Conservation (phyloP, 306 rosid species). For the Gillenia trifoliata region DNA sequence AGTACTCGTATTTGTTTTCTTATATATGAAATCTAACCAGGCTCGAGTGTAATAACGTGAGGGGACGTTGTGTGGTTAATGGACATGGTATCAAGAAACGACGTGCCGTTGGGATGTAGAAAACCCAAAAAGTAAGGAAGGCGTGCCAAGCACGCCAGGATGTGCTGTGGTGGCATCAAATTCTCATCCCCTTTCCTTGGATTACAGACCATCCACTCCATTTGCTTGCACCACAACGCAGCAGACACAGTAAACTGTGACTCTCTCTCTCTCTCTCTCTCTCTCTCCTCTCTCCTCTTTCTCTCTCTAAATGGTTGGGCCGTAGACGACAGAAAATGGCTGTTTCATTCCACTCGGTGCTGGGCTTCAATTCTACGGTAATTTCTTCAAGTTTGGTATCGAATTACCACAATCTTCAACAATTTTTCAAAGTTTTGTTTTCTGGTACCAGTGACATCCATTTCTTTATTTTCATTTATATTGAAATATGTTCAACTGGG, state of each 20-base stretch:
- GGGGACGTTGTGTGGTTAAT: too few relatives aligned
- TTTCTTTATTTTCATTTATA: too few relatives aligned
- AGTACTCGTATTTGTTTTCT: too few relatives aligned
- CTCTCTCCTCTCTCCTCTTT: slow-evolving; percentile 13
- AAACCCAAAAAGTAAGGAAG: neutral
- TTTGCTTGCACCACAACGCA: slow-evolving; percentile 1
- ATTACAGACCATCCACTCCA: slow-evolving; percentile 19
- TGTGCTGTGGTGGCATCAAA: neutral
- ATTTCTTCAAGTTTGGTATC: too few relatives aligned
- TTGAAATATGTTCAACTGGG: too few relatives aligned
- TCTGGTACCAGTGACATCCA: too few relatives aligned
- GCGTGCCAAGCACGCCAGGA: slow-evolving; percentile 17
- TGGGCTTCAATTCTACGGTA: slow-evolving; percentile 59
- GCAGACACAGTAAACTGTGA: neutral
- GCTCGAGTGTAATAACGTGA: too few relatives aligned
- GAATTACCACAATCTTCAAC: too few relatives aligned
- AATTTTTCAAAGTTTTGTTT: too few relatives aligned
- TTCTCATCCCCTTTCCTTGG: slow-evolving; percentile 8
- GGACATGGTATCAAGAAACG: too few relatives aligned
- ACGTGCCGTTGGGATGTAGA: neutral
- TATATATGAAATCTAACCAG: too few relatives aligned
- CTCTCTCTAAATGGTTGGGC: slow-evolving; percentile 45
- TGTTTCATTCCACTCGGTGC: slow-evolving; percentile 47
- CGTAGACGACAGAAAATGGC: slow-evolving; percentile 49
- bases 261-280: neutral